A percentile compares a stretch with the other conserved stretches of the same genome.
These are phyloP conservation scores for Solanum acaule DNA, from an alignment of 257 asterid species.

Conservation along the genomic window DNA sequence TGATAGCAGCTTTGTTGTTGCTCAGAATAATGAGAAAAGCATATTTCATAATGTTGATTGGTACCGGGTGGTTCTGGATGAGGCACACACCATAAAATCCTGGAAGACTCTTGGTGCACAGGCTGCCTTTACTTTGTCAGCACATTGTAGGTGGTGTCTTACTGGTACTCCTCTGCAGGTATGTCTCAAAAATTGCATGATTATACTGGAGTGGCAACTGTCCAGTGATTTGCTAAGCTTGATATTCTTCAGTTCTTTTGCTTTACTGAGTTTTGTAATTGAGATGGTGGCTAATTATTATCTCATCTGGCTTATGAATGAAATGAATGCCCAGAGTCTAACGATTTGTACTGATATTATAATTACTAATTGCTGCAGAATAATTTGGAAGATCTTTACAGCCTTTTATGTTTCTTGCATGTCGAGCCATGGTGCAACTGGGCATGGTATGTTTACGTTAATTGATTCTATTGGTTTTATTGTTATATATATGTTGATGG, in stretches of 20 bases:
- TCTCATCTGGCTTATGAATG: neutral
- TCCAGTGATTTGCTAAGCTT: neutral
- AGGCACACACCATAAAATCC: conserved; percentile 82
- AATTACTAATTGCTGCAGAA: conserved; percentile 39
- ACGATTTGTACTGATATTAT: neutral
- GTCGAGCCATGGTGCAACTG: conserved; percentile 97
- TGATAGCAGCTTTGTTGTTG: neutral
- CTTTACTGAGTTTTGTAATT: neutral
- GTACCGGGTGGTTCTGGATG: conserved; percentile 80
- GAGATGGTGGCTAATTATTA: neutral
- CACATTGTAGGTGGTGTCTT: conserved; percentile 81
- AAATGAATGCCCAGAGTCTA: neutral
- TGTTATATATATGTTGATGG: neutral
- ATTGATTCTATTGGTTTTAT: neutral
- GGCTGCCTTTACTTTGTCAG: conserved; percentile 61
- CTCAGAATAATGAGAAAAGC: conserved; percentile 43
- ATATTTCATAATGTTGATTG: conserved; percentile 76
- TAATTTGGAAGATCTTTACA: conserved; percentile 70
- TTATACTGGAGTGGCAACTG: neutral
- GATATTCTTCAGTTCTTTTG: neutral
- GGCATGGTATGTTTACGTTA: conserved; percentile 53
- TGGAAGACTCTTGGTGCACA: conserved; percentile 61
- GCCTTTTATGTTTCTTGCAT: conserved; percentile 81
- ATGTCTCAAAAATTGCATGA: neutral
- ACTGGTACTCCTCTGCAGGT: conserved; percentile 97